Conservation (phyloP, 2,329 filamentous ascomycete species). For the Neocatenulostroma microsporum region DNA sequence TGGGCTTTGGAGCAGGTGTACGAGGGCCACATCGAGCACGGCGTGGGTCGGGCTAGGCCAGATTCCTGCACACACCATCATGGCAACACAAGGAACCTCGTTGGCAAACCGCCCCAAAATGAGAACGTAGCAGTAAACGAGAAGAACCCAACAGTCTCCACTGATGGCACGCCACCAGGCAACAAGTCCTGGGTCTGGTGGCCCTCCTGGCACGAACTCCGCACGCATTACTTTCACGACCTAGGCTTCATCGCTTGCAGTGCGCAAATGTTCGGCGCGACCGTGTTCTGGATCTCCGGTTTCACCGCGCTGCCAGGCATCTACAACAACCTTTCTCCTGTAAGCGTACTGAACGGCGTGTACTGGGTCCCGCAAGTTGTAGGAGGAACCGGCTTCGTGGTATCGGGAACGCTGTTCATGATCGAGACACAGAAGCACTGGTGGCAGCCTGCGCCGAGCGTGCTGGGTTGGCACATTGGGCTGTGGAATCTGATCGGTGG, state of each 20-base stretch:
- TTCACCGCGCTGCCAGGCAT: conserved; percentile 24
- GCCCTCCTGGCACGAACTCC: conserved; percentile 20
- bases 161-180: conserved; percentile 5
- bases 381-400: conserved; percentile 21
- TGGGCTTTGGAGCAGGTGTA: conserved; percentile 54
- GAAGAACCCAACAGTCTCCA: conserved; percentile 10
- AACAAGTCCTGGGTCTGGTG: conserved; percentile 25
- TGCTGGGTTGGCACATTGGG: conserved; percentile 25
- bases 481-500: conserved; percentile 23
- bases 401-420: conserved; percentile 23
- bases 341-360: conserved; percentile 11
- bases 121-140: background rate
- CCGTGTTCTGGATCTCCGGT: conserved; percentile 23
- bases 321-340: conserved; percentile 14
- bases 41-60: conserved; percentile 6
- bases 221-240: conserved; percentile 21
- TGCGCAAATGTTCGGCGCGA: conserved; percentile 20
- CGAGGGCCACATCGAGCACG: conserved; percentile 8
- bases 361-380: conserved; percentile 25
- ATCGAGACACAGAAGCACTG: conserved; percentile 26
- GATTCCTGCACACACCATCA: conserved; percentile 31
- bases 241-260: conserved; percentile 26
- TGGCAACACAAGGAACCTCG: conserved; percentile 26
- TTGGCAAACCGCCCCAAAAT: conserved; percentile 13
- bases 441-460: conserved; percentile 19